Evolutionary conservation across 2,329 filamentous ascomycete genomes (phyloP).

Genomic region (Calonectria multiphialidica): DNA sequence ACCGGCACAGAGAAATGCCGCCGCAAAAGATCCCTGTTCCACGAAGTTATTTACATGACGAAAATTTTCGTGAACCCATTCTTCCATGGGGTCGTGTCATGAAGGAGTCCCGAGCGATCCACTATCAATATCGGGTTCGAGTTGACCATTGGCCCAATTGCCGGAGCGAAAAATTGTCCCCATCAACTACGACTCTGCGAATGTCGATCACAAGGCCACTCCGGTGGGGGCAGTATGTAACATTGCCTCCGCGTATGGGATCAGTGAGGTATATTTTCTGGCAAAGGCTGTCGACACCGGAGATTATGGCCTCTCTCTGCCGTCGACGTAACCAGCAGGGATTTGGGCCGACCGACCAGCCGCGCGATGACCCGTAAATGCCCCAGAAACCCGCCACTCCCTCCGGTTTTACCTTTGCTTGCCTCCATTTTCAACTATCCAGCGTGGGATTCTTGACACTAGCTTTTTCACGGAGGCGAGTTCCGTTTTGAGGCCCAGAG

Average conservation of each 20-base stretch:
- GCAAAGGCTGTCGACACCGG: neutral
- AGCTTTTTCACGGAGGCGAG: neutral
- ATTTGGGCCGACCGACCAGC: neutral
- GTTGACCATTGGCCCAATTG: neutral
- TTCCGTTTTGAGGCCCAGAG: neutral
- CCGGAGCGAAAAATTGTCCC: neutral
- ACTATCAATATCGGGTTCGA: neutral
- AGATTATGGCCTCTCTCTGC: neutral
- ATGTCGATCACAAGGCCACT: neutral
- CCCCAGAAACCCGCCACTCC: neutral
- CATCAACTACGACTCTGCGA: neutral
- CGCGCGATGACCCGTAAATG: neutral
- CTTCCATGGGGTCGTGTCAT: slow-evolving; percentile 6
- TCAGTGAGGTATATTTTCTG: slow-evolving; percentile 1
- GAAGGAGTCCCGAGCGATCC: neutral
- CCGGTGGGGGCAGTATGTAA: neutral
- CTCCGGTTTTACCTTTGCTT: no score
- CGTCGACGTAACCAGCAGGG: neutral
- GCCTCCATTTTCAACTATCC: neutral
- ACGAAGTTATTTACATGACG: neutral
- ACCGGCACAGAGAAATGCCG: neutral
- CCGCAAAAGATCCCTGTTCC: neutral
- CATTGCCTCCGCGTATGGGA: slow-evolving; percentile 2
- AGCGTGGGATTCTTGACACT: neutral
- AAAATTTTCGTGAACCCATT: neutral